Conservation (phyloP, 1,284 basidiomycete species). For the Melanopsichium pennsylvanicum region DNA sequence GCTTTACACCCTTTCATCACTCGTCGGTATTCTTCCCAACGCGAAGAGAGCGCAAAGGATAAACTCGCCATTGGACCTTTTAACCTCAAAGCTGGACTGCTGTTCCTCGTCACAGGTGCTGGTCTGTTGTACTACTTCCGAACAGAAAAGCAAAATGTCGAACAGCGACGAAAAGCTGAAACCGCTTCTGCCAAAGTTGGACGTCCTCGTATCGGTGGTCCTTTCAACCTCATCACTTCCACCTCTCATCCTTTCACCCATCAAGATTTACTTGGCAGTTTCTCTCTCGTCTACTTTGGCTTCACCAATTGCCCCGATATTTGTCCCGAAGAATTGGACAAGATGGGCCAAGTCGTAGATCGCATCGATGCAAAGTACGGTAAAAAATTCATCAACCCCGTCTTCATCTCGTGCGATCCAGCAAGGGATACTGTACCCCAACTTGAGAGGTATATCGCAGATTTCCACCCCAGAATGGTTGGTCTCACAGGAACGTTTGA, state of each 20-base stretch:
- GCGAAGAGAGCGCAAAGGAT: constrained; percentile 43
- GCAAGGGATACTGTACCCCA: constrained; percentile 80
- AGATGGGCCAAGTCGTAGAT: constrained; percentile 85
- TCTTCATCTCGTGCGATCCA: constrained; percentile 96
- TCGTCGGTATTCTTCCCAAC: constrained; percentile 17
- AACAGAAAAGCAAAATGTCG: constrained; percentile 75
- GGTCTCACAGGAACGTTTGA: constrained; percentile 88
- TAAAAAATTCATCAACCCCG: constrained; percentile 70
- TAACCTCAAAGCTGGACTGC: constrained; percentile 79
- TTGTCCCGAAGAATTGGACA: constrained; percentile 97
- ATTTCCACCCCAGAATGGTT: constrained; percentile 86
- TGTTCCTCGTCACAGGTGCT: constrained; percentile 83
- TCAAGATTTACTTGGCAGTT: constrained; percentile 79
- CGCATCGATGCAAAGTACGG: constrained; percentile 71
- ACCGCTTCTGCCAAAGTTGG: constrained; percentile 68
- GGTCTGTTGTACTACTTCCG: constrained; percentile 89
- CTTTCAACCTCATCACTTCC: constrained; percentile 71
- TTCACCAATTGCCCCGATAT: constrained; percentile 85
- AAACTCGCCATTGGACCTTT: constrained; percentile 71
- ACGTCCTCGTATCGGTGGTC: constrained; percentile 83
- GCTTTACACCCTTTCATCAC: not conserved
- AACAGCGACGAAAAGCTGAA: constrained; percentile 41
- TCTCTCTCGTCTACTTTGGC: constrained; percentile 83
- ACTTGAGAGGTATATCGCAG: constrained; percentile 69
- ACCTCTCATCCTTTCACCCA: constrained; percentile 74